Conservation (phyloP, 1,284 basidiomycete genomes). For the Austroboletus rostrupii region DNA sequence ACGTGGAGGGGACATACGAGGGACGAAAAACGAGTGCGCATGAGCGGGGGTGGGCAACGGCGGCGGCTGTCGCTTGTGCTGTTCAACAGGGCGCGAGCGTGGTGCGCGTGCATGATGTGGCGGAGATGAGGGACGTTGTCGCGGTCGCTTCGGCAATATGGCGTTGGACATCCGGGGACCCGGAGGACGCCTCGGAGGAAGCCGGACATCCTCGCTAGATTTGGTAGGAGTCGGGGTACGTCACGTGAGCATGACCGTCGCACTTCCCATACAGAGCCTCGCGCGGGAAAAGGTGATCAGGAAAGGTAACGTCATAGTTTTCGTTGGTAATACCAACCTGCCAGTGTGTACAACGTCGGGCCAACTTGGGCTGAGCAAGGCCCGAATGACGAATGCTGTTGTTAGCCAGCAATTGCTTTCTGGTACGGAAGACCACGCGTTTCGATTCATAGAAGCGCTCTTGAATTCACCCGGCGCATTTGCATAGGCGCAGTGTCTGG, state of each 20-base stretch:
- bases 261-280: no score
- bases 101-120: constrained; percentile 83
- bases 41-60: constrained; percentile 79
- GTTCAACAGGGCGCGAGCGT: constrained; percentile 73
- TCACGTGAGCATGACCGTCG: no score
- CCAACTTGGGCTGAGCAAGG: background rate
- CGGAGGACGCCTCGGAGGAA: no score
- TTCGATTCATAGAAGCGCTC: background rate
- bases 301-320: no score
- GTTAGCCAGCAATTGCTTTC: constrained; percentile 70
- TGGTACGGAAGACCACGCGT: constrained; percentile 36
- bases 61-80: constrained; percentile 74
- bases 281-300: no score
- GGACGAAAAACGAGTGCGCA: constrained; percentile 53
- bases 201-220: no score
- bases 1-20: constrained; percentile 36
- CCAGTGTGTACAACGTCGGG: no score
- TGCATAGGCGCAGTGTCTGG: constrained; percentile 67
- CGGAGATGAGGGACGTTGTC: constrained; percentile 57
- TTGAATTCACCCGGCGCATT: background rate
- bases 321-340: no score
- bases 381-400: constrained; percentile 23
- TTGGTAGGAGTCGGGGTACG: no score
- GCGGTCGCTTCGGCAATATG: constrained; percentile 44
- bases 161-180: no score